Evolutionary conservation across 148 eudicot species (phyloP).

Genomic region (Drosera capensis): DNA sequence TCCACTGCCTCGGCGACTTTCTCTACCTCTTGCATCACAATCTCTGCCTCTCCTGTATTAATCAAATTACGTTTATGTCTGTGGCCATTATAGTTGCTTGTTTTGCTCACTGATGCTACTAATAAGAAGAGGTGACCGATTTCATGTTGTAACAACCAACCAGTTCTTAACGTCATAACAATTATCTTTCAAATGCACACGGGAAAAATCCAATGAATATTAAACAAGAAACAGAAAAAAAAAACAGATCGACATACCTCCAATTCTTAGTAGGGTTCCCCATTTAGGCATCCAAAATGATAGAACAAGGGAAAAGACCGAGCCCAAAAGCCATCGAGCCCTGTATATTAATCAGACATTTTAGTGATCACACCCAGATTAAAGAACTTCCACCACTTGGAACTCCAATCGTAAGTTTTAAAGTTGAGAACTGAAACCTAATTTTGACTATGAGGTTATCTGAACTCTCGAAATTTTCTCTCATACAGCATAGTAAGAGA

Average conservation of each 20-base stretch:
- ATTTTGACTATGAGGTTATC: too few species aligned
- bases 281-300: constrained; percentile 52
- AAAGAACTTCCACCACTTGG: too few species aligned
- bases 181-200: too few species aligned
- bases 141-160: too few species aligned
- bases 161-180: too few species aligned
- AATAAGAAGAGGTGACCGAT: too few species aligned
- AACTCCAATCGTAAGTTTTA: too few species aligned
- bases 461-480: too few species aligned
- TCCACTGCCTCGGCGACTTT: constrained; percentile 57
- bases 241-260: constrained; percentile 20
- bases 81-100: neutral
- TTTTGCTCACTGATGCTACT: neutral
- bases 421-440: too few species aligned
- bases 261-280: constrained; percentile 32
- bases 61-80: neutral
- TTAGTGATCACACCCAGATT: too few species aligned
- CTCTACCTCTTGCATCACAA: constrained; percentile 44
- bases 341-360: too few species aligned
- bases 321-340: neutral
- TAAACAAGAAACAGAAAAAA: neutral
- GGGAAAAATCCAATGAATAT: neutral
- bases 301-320: constrained; percentile 11
- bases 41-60: constrained; percentile 37
- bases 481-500: too few species aligned